Evolutionary conservation across 768 basidiomycete genomes (phyloP), one percentile per base, ranked within the genome.

Genomic region (Cyclocybe cylindracea): DNA sequence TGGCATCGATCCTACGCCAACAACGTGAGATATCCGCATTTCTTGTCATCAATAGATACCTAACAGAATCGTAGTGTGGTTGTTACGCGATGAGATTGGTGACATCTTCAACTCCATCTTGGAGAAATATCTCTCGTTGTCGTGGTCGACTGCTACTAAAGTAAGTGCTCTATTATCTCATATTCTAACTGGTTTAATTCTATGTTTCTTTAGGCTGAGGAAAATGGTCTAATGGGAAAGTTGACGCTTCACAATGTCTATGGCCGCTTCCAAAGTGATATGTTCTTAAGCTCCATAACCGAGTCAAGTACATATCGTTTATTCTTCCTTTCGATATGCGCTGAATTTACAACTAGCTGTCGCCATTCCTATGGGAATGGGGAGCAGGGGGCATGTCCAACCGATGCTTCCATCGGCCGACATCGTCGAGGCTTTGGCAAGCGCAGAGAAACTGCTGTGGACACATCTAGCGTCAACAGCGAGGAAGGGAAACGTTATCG

Each of bases 231-330:
- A 0, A 77, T 91, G 62, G 94, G 87, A 0, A 86, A 82, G 56
- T 70, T 96, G n/a, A 85, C 84, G 1, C 70, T 98, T 29, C 84
- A 90, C 46, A 81, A 86, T 24, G 89, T 88, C 1, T 86, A 94
- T 58, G 78, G 79, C 35, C 84, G 84, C 6, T 92, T 96, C 74
- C 82, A 83, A 32, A 78, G 83, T 0, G 94, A 98, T 64, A 89
- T 97, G 74, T 90, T 94, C 65, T 74, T 97, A 51, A 94, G 87
- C 62, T 94, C 94, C 13, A 72, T 98, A 18, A 81, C 87, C 0
- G 96, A 98, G 65, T 96, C 96, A 1, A 86, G 94, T 96, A 61
- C 34, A 91, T 71, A 11, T 39, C 24, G 34, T 51, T 10, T 41
- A 35, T 41, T 13, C 33, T 8, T 24, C n/a, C 9, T 16, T 44